Evolutionary conservation across 2,329 filamentous ascomycete genomes (phyloP).

Genomic region (Parastagonospora avenae): DNA sequence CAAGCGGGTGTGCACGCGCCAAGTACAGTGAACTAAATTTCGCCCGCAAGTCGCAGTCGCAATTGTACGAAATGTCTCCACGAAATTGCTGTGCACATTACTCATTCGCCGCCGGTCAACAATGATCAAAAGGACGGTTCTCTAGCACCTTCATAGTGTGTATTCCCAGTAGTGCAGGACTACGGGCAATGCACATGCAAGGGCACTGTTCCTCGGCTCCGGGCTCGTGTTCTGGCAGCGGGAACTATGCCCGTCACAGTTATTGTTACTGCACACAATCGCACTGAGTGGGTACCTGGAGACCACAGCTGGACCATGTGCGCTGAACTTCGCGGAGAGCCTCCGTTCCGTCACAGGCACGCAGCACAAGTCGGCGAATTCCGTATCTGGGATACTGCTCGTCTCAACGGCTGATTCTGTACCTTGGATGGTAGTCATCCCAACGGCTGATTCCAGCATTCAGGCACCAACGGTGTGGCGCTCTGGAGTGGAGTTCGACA

Average conservation of each 20-base stretch:
- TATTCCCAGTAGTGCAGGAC: background rate
- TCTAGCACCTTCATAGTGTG: background rate
- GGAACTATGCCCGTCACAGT: constrained; percentile 24
- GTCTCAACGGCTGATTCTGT: background rate
- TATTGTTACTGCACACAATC: constrained; percentile 24
- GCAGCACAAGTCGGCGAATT: constrained; percentile 20
- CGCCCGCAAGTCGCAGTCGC: constrained; percentile 6
- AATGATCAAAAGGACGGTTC: background rate
- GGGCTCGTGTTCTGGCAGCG: constrained; percentile 27
- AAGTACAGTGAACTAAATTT: constrained; percentile 17
- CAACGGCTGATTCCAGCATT: constrained; percentile 6
- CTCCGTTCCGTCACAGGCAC: constrained; percentile 1
- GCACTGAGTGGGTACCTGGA: constrained; percentile 13
- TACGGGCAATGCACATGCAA: constrained; percentile 9
- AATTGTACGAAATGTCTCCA: constrained; percentile 1
- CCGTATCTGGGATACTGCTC: constrained; percentile 8
- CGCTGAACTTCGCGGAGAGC: constrained; percentile 13
- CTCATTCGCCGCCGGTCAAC: constrained; percentile 5
- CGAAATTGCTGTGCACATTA: background rate
- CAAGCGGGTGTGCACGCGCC: constrained; percentile 12
- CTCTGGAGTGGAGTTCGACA: constrained; percentile 1
- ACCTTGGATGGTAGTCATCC: background rate
- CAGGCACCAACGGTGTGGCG: constrained; percentile 21
- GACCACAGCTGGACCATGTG: constrained; percentile 21
- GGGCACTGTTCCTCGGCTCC: constrained; percentile 19